A percentile compares a stretch with the other conserved stretches of the same genome.
Conservation (phyloP, 176 grass and related monocot genomes). For the Musa troglodytarum region DNA sequence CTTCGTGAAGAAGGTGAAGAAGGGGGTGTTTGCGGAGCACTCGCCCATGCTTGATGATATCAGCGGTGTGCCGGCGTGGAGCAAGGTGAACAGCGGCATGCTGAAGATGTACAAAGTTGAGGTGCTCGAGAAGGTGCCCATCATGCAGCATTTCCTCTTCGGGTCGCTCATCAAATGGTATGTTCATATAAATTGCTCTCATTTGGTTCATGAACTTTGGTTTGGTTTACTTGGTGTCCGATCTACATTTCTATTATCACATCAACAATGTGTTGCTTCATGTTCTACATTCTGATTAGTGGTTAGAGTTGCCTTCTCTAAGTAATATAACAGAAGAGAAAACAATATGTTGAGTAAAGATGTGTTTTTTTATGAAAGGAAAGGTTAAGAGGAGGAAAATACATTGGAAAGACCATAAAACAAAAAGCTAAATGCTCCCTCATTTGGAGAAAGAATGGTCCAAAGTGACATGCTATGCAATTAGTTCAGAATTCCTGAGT, state of each 20-base stretch:
- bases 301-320: no score
- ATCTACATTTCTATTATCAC: not conserved
- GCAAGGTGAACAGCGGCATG: constrained; percentile 77
- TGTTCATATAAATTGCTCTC: not conserved
- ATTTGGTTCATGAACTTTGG: not conserved
- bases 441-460: no score
- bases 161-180: constrained; percentile 91
- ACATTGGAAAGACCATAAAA: no score
- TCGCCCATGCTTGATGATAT: constrained; percentile 88
- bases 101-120: constrained; percentile 96
- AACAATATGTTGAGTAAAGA: no score
- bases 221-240: not conserved
- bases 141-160: constrained; percentile 97
- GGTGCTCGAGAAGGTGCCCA: constrained; percentile 83
- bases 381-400: no score
- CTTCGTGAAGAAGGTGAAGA: constrained; percentile 85
- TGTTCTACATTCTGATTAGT: no score
- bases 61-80: constrained; percentile 59
- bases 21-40: constrained; percentile 76
- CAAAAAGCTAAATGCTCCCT: no score
- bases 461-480: no score
- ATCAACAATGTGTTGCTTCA: not conserved
- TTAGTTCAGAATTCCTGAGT: no score
- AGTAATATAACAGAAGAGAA: no score
- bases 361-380: no score